These are phyloP conservation scores for Mayamaea pseudoterrestris DNA, from an alignment of 108 stramenopile species.

Conservation along the genomic window DNA sequence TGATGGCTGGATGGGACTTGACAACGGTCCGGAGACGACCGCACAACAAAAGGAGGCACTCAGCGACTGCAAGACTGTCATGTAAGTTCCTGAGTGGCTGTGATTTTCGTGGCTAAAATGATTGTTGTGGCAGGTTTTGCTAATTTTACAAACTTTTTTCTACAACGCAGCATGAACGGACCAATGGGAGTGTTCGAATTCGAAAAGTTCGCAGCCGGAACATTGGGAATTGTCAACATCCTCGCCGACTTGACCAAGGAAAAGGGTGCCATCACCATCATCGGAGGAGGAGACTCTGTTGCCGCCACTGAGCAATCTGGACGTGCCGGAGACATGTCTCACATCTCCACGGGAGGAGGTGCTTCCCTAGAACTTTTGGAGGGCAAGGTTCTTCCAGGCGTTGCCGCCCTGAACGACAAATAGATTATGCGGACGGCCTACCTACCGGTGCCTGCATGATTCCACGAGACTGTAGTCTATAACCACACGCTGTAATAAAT, in stretches of 20 bases:
- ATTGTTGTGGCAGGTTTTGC: too few species aligned
- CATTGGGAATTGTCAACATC: conserved; percentile 89
- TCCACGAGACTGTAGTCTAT: too few species aligned
- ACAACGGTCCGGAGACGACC: conserved; percentile 91
- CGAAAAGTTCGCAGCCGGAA: conserved; percentile 90
- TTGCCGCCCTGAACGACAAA: conserved; percentile 91
- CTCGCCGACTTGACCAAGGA: conserved; percentile 88
- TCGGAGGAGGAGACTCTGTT: conserved; percentile 99
- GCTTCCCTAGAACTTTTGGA: conserved; percentile 97
- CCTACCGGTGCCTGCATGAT: too few species aligned
- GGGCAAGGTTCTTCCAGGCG: conserved; percentile 97
- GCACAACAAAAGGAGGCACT: conserved; percentile 81
- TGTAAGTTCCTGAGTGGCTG: too few species aligned
- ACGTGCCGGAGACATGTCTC: conserved; percentile 92
- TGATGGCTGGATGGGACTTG: conserved; percentile 99
- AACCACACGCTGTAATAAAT: too few species aligned
- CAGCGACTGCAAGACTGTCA: conserved; percentile 86
- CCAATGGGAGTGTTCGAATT: conserved; percentile 99
- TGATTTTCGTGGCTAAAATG: too few species aligned
- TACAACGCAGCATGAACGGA: conserved; percentile 99
- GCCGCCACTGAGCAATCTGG: conserved; percentile 90
- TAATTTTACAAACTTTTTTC: too few species aligned
- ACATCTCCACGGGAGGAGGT: conserved; percentile 98
- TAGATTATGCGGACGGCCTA: conserved; percentile 29
- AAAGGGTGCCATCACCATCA: conserved; percentile 93